Evolutionary conservation across 75 land plant species (phyloP).

Genomic region (Cunninghamia lanceolata): DNA sequence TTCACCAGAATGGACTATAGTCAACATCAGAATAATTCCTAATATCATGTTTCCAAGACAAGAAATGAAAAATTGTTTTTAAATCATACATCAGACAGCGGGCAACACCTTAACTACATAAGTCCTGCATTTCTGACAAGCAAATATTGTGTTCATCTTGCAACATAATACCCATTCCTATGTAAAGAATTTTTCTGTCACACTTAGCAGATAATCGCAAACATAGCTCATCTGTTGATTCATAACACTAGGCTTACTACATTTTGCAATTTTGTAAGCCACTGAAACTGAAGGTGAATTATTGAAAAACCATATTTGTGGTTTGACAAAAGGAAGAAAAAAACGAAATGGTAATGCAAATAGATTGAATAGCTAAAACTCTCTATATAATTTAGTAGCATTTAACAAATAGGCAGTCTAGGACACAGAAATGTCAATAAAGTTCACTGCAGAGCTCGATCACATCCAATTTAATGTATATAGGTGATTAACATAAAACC

Average conservation of each 20-base stretch:
- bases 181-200: not conserved
- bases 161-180: not conserved
- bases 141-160: not conserved
- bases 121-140: not conserved
- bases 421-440: not conserved
- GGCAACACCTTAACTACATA: not conserved
- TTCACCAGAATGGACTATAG: constrained; percentile 1
- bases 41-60: too few relatives aligned
- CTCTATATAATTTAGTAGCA: not conserved
- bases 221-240: not conserved
- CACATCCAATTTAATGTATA: not conserved
- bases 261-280: not conserved
- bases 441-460: not conserved
- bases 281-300: not conserved
- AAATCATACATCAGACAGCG: not conserved
- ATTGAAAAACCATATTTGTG: not conserved
- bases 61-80: too few relatives aligned
- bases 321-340: not conserved
- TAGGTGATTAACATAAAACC: not conserved
- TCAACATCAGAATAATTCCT: not conserved
- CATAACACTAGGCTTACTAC: not conserved
- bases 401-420: not conserved
- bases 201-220: not conserved
- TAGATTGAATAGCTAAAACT: not conserved
- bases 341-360: not conserved